Base-by-base conservation (phyloP, 495 filamentous ascomycete species). In the Aspergillus cavernicola region DNA sequence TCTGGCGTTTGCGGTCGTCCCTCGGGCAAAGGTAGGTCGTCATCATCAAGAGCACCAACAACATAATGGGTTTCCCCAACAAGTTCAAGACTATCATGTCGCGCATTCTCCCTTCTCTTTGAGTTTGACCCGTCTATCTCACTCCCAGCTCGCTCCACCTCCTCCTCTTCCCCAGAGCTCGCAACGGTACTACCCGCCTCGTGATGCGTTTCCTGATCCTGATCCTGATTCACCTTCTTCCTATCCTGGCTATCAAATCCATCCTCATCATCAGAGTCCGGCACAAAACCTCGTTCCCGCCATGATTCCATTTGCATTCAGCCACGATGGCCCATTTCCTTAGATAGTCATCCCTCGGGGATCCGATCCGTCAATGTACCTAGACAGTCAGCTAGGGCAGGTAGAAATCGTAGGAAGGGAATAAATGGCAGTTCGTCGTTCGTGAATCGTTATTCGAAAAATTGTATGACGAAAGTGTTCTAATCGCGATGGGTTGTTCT, bases 231-330 rank as follows among this genome's bases (percentile, higher is more conserved):
- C 37, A 38, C 44, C 19, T n/a, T n/a, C n/a, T n/a, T n/a, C n/a
- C n/a, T n/a, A n/a, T n/a, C n/a, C n/a, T n/a, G n/a, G 33, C 64
- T 69, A 16, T 74, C 70, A 41, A 73, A 66, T 39, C 72, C 78
- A 33, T 85, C 82, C 43, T 82, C 79, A 29, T 77, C 77, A 55
- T 85, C 82, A 24, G 82, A 85, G 60, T 83, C 80, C 52, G 79
- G 77, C 57, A 85, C 82, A 72, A 75, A 85, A 47, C 82, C 81
- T 66, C 74, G 73, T 66, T 77, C 72, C 65, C 75, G 75, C 82
- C 82, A 85, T 74, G 74, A 76, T 75, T 80, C 73, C 80, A 83
- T 84, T 69, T 73, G 71, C 66, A 62, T 66, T 64, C 37, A 66
- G 66, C 61, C 65, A 55, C 58, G 59, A 62, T 67, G 49, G 61